Evolutionary conservation across 805 yeast species (phyloP), one percentile per base, ranked within the genome.

Genomic region (Candida peoriensis): DNA sequence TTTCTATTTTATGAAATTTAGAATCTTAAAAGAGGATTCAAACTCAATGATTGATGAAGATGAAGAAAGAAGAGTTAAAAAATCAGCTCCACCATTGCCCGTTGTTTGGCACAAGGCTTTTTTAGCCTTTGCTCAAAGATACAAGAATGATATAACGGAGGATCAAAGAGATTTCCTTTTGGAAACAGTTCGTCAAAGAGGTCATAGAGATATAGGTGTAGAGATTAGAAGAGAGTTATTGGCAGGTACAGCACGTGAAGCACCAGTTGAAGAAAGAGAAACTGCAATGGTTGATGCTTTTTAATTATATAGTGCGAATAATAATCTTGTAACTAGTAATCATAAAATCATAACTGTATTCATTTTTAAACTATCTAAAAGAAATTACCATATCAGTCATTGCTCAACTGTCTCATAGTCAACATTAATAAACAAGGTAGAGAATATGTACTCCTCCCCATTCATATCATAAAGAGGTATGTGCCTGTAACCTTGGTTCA

Each of bases 61-160:
- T 31, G 59, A 70, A 37, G 62, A 61, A 14, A 60, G 67, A 32
- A 54, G 47, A 28, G 53, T 67, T n/a, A 44, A 46, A 41, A 48
- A 28, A 14, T 48, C 52, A 32, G 50, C 46, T 9, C 78, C 81
- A 18, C 74, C 73, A 32, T 70, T 93, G 55, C 97, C 98, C 7
- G 84, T 93, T 13, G 90, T 90, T 24, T 93, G 98, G 97, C 97
- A 94, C 59, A 95, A 90, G 59, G 90, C 97, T 3, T 83, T 93
- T 55, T 69, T 93, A 38, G 81, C 93, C 2, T 93, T 93, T 66
- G 95, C 97, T 23, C 97, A 89, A 64, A 74, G 96, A 45, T 93
- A 93, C 58, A 93, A 90, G 60, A 90, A 93, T 55, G 98, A 93
- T 68, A 86, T 93, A 39, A 93, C 98, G n/a, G 96, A 87, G 50